Conservation (phyloP, 2,329 filamentous ascomycete genomes). For the Cryphonectria nitschkei region DNA sequence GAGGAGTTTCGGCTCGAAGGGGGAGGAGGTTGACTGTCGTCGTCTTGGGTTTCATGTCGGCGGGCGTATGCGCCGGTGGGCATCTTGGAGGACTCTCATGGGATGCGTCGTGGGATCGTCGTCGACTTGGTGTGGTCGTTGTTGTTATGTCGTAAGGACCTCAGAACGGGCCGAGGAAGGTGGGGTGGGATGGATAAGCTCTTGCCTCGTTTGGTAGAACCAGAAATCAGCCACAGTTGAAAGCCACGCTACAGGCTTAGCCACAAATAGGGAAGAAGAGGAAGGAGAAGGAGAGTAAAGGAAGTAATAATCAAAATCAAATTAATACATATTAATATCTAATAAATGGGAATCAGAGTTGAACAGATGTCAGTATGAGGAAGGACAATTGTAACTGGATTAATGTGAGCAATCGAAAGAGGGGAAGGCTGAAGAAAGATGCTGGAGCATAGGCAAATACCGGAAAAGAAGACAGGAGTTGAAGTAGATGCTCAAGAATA, state of each 20-base stretch:
- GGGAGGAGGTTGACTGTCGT: no score
- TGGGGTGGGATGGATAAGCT: background rate
- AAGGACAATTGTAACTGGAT: no score
- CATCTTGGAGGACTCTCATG: slow-evolving; percentile 9
- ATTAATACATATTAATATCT: no score
- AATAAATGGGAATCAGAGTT: no score
- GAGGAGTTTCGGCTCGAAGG: background rate
- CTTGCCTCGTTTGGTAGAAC: background rate
- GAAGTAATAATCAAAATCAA: background rate
- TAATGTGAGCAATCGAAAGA: no score
- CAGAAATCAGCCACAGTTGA: background rate
- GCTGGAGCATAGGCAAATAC: no score
- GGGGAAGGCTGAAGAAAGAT: no score
- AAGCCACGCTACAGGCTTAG: background rate
- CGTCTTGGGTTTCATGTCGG: background rate
- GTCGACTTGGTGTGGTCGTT: background rate
- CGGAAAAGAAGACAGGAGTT: background rate
- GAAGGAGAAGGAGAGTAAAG: background rate
- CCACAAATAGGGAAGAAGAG: background rate
- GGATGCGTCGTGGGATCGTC: background rate
- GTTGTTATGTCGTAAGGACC: background rate
- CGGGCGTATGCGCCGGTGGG: slow-evolving; percentile 4
- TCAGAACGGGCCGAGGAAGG: background rate
- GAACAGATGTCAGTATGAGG: no score
- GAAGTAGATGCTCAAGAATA: background rate